Percentiles rank a stretch among this genome's conserved stretches.
These are phyloP conservation scores for Mucor racemosus DNA, from an alignment of 371 early-diverging fungal genomes.

Conservation along the genomic window DNA sequence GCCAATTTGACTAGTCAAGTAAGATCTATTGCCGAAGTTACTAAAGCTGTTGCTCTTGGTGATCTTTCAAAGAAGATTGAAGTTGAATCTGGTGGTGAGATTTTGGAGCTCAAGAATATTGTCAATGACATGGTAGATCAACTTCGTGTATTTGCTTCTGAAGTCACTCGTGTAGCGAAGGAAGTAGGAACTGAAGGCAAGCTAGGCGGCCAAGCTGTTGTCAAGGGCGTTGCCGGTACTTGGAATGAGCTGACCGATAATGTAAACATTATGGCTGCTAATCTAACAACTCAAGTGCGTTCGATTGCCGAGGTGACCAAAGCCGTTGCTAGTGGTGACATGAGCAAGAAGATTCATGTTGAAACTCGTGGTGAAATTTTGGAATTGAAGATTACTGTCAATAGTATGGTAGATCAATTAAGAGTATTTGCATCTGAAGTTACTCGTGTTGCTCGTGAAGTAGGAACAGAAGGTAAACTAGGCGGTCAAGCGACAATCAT, in stretches of 20 bases:
- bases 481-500: slow-evolving; percentile 45
- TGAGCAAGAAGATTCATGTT: slow-evolving; percentile 44
- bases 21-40: slow-evolving; percentile 34
- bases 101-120: slow-evolving; percentile 30
- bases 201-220: slow-evolving; percentile 53
- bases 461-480: slow-evolving; percentile 34
- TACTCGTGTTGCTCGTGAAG: slow-evolving; percentile 32
- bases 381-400: slow-evolving; percentile 32
- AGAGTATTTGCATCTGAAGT: slow-evolving; percentile 38
- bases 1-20: slow-evolving; percentile 36
- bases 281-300: slow-evolving; percentile 49
- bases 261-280: slow-evolving; percentile 49
- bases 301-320: slow-evolving; percentile 46
- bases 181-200: slow-evolving; percentile 51
- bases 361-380: slow-evolving; percentile 43
- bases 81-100: slow-evolving; percentile 36
- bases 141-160: slow-evolving; percentile 49
- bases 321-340: slow-evolving; percentile 44
- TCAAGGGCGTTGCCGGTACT: slow-evolving; percentile 35
- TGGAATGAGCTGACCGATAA: slow-evolving; percentile 30
- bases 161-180: slow-evolving; percentile 40
- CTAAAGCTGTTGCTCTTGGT: slow-evolving; percentile 38
- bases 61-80: slow-evolving; percentile 40
- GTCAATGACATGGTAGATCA: slow-evolving; percentile 38
- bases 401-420: slow-evolving; percentile 36